A percentile compares a stretch with the other conserved stretches of the same genome.
These are phyloP conservation scores for Sugiyamaella valdiviana DNA, from an alignment of 805 yeast genomes.

Conservation along the genomic window DNA sequence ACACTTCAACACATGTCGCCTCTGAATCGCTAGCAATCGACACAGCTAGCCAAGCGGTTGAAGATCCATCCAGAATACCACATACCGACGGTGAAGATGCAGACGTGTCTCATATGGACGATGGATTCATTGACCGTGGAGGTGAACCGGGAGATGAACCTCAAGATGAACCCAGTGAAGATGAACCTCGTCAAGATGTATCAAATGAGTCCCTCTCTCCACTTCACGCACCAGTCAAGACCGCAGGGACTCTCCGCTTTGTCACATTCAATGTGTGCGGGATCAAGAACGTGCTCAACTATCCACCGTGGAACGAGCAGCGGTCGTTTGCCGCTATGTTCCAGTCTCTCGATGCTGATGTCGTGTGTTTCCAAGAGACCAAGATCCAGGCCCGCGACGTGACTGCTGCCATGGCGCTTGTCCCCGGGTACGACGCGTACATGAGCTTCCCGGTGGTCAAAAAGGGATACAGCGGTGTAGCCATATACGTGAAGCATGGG, in stretches of 20 bases:
- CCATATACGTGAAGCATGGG: slow-evolving; percentile 55
- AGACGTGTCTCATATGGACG: too few species aligned
- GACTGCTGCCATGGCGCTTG: slow-evolving; percentile 42
- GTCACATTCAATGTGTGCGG: slow-evolving; percentile 85
- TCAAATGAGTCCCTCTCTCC: not conserved
- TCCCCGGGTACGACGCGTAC: slow-evolving; percentile 56
- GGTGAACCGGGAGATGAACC: too few species aligned
- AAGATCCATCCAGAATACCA: too few species aligned
- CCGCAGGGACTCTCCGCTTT: slow-evolving; percentile 35
- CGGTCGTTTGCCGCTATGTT: slow-evolving; percentile 41
- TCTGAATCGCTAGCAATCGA: too few species aligned
- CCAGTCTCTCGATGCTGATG: slow-evolving; percentile 55
- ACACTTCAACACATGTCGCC: too few species aligned
- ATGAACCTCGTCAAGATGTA: not conserved
- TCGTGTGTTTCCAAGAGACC: slow-evolving; percentile 82
- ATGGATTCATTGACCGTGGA: too few species aligned
- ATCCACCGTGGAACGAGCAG: slow-evolving; percentile 72
- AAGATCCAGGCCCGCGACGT: slow-evolving; percentile 54
- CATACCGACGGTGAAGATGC: too few species aligned
- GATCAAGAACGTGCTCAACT: slow-evolving; percentile 67
- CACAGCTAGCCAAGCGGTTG: too few species aligned
- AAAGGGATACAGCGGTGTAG: slow-evolving; percentile 91
- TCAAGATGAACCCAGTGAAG: too few species aligned
- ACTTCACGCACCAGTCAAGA: not conserved
- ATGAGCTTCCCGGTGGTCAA: slow-evolving; percentile 60